Percentiles rank a stretch among this genome's conserved stretches.
Conservation (phyloP, 306 rosid species). For the Cucurbita pepo region DNA sequence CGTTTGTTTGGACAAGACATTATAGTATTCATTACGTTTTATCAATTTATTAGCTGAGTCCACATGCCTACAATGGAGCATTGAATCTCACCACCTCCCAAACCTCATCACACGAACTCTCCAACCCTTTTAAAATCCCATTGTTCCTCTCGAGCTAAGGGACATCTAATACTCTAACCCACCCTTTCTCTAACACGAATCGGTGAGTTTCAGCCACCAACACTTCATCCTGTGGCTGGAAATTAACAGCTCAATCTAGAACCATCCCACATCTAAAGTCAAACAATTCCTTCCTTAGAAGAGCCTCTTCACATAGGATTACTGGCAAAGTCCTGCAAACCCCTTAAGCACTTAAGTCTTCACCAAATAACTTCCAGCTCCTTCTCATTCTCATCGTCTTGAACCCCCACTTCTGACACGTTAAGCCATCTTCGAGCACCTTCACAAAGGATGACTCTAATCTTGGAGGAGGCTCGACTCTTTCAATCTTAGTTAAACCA, state of each 20-base stretch:
- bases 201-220: neutral
- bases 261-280: neutral
- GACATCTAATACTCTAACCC: neutral
- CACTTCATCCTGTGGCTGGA: no score
- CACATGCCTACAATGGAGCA: neutral
- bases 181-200: neutral
- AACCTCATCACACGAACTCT: no score
- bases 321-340: neutral
- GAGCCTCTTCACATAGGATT: neutral
- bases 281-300: neutral
- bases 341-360: neutral
- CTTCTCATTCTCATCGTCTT: no score
- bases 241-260: no score
- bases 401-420: neutral
- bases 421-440: neutral
- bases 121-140: no score
- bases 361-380: neutral
- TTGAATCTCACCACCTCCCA: no score
- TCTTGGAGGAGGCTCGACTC: neutral
- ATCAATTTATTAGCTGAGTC: neutral
- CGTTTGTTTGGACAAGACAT: neutral
- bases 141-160: neutral
- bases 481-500: neutral
- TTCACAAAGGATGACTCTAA: neutral
- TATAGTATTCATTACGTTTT: neutral